These are phyloP conservation scores for Coemansia sp. DNA, from an alignment of 192 early-diverging fungal species.

Conservation along the genomic window DNA sequence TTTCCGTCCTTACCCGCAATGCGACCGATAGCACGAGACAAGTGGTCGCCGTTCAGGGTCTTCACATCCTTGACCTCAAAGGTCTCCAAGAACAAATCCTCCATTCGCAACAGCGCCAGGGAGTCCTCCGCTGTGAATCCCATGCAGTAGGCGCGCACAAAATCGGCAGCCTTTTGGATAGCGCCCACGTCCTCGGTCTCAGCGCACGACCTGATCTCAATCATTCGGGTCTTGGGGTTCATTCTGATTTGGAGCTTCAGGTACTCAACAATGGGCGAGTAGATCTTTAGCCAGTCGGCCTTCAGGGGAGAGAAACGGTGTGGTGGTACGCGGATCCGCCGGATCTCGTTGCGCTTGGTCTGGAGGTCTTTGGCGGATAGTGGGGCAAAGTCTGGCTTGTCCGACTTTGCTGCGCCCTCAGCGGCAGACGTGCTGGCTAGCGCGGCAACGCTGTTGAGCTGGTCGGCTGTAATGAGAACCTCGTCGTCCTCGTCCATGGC, in stretches of 20 bases:
- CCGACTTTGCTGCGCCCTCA: conserved; percentile 31
- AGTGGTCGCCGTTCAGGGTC: conserved; percentile 90
- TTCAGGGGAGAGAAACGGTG: conserved; percentile 90
- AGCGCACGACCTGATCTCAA: conserved; percentile 84
- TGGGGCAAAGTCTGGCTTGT: conserved; percentile 66
- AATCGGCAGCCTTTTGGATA: conserved; percentile 95
- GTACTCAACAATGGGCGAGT: conserved; percentile 94
- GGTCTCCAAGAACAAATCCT: conserved; percentile 93
- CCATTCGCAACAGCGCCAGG: conserved; percentile 89
- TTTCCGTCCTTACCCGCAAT: conserved; percentile 98
- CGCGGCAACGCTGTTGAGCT: conserved; percentile 41
- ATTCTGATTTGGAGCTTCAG: conserved; percentile 94
- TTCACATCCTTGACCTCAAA: conserved; percentile 99
- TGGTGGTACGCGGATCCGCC: conserved; percentile 90
- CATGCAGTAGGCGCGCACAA: conserved; percentile 88
- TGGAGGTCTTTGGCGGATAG: conserved; percentile 56
- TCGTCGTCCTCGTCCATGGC: conserved; percentile 58
- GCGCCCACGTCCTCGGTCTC: conserved; percentile 86
- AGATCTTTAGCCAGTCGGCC: conserved; percentile 92
- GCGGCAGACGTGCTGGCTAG: conserved; percentile 35
- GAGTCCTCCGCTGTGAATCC: conserved; percentile 96
- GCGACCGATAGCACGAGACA: conserved; percentile 96
- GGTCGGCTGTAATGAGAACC: conserved; percentile 63
- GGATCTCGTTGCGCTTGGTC: conserved; percentile 55
- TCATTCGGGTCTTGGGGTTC: conserved; percentile 85